Conservation (phyloP, 257 asterid species). For the Solanum dulcamara region DNA sequence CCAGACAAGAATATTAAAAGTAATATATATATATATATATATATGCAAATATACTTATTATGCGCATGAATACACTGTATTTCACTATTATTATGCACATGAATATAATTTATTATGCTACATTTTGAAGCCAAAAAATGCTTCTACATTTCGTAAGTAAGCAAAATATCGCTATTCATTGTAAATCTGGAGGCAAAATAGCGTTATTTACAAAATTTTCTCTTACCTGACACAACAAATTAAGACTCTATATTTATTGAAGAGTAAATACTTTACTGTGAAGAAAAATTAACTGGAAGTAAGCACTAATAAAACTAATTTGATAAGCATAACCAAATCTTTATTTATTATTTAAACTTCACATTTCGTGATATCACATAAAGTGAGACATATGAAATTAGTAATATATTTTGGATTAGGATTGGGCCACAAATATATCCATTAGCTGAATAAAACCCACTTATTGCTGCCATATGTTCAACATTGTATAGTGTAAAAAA, state of each 20-base stretch:
- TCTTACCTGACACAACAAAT: background rate
- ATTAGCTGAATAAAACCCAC: background rate
- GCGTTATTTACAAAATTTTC: no score
- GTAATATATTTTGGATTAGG: background rate
- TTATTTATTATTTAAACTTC: background rate
- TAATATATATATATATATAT: no score
- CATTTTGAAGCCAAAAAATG: no score
- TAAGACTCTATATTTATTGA: background rate
- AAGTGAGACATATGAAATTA: background rate
- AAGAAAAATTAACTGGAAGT: background rate
- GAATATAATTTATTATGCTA: no score
- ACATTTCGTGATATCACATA: accelerated
- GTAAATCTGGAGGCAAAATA: background rate
- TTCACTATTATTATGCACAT: background rate
- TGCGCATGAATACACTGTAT: no score
- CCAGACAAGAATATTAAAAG: no score
- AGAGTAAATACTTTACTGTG: background rate
- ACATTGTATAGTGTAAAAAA: background rate
- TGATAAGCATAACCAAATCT: background rate
- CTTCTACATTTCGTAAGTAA: background rate
- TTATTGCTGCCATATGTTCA: background rate
- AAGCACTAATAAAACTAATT: background rate
- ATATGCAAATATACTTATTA: background rate
- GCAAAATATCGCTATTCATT: background rate
- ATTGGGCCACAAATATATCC: background rate